These are phyloP conservation scores for Chamaecrista fasciculata DNA, from an alignment of 306 rosid species.

Conservation along the genomic window DNA sequence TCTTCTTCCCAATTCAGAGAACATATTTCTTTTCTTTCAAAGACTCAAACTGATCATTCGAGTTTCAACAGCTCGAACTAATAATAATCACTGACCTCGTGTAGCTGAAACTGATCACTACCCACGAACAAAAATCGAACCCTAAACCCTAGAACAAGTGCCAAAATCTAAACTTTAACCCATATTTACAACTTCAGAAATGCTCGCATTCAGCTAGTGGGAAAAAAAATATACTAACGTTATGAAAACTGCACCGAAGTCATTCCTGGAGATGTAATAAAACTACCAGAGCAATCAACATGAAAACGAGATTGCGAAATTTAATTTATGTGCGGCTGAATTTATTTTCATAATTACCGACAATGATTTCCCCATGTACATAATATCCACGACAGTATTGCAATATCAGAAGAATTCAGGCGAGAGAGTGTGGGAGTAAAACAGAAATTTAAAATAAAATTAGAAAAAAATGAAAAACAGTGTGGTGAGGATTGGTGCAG, in stretches of 20 bases:
- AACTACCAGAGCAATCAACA: slow-evolving; percentile 28
- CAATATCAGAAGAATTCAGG: too few species aligned
- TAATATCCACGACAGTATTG: background rate
- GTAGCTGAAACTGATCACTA: slow-evolving; percentile 19
- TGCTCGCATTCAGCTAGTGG: slow-evolving; percentile 24
- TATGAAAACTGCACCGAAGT: slow-evolving; percentile 27
- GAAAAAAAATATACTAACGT: slow-evolving; percentile 4
- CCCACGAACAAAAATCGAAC: slow-evolving; percentile 25
- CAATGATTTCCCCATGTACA: background rate
- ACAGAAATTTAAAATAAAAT: background rate
- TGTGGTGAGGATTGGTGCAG: slow-evolving; percentile 1
- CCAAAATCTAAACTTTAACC: slow-evolving; percentile 34
- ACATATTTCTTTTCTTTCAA: slow-evolving; percentile 64
- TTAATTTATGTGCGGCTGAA: background rate
- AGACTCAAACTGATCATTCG: slow-evolving; percentile 26
- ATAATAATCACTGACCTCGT: slow-evolving; percentile 24
- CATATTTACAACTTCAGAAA: slow-evolving; percentile 38
- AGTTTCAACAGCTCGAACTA: slow-evolving; percentile 12
- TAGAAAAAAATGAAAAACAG: slow-evolving; percentile 14
- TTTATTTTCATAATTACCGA: slow-evolving; percentile 24
- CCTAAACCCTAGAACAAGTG: slow-evolving; percentile 29
- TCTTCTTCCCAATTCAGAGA: slow-evolving; percentile 78
- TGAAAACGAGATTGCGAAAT: slow-evolving; percentile 1
- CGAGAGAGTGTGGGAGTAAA: background rate
- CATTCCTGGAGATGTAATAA: slow-evolving; percentile 23